Evolutionary conservation across 2,329 filamentous ascomycete species (phyloP).

Genomic region (Podosphaera xanthii): DNA sequence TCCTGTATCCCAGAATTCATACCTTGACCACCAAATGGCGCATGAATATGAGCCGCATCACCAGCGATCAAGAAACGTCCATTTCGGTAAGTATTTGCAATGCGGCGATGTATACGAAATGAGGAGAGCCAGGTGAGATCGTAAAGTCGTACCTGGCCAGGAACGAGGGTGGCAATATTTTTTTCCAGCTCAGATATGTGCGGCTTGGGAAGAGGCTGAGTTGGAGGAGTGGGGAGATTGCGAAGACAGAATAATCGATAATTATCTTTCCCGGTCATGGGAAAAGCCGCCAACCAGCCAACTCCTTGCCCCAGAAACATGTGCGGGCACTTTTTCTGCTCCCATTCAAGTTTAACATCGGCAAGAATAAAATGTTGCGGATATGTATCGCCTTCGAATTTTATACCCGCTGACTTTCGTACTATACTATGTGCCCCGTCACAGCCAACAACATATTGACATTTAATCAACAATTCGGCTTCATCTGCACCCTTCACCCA

Average conservation of each 20-base stretch:
- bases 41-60: constrained; percentile 35
- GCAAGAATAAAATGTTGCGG: constrained; percentile 22
- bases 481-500: constrained; percentile 1
- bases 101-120: constrained; percentile 24
- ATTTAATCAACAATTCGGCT: constrained; percentile 13
- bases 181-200: constrained; percentile 17
- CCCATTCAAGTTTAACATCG: constrained; percentile 18
- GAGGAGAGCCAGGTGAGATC: constrained; percentile 21
- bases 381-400: constrained; percentile 22
- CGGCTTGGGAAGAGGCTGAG: background rate
- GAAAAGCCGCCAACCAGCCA: constrained; percentile 16
- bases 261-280: constrained; percentile 10
- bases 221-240: constrained; percentile 5
- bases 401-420: constrained; percentile 19
- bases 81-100: constrained; percentile 20
- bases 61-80: constrained; percentile 27
- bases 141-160: constrained; percentile 6
- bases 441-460: constrained; percentile 25
- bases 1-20: constrained; percentile 35
- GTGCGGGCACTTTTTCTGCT: constrained; percentile 4
- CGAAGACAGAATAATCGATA: constrained; percentile 13
- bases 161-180: constrained; percentile 14
- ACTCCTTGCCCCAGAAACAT: constrained; percentile 14
- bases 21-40: constrained; percentile 37
- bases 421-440: constrained; percentile 28